These are phyloP conservation scores for Boechera divaricarpa DNA, from an alignment of 345 rosid genomes.

Conservation along the genomic window DNA sequence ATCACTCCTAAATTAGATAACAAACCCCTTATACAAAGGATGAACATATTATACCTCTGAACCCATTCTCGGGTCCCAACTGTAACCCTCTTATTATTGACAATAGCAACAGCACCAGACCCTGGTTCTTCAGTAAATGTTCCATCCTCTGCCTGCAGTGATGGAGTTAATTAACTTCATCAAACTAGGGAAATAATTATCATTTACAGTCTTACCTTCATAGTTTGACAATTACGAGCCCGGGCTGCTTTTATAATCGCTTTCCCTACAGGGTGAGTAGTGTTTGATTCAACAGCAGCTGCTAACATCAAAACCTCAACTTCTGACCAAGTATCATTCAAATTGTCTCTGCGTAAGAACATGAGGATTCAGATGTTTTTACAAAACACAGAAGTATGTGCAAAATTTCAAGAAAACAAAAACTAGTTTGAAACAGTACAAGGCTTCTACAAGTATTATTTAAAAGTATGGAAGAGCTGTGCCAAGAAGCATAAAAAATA, in stretches of 20 bases:
- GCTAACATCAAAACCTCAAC: conserved; percentile 80
- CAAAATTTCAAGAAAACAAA: conserved; percentile 13
- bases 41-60: conserved; percentile 58
- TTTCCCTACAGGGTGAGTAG: conserved; percentile 93
- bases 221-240: conserved; percentile 51
- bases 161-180: conserved; percentile 23
- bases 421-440: conserved; percentile 2
- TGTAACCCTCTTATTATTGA: conserved; percentile 70
- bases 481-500: not conserved
- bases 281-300: conserved; percentile 91
- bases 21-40: conserved; percentile 7
- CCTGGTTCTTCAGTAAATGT: conserved; percentile 95
- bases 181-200: not conserved
- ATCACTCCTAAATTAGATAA: conserved; percentile 7
- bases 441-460: not conserved
- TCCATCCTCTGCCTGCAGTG: conserved; percentile 71
- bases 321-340: conserved; percentile 57
- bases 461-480: not conserved
- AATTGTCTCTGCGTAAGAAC: conserved; percentile 56
- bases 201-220: conserved; percentile 55
- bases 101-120: conserved; percentile 78
- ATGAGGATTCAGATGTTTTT: conserved; percentile 23
- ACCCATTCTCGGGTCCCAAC: conserved; percentile 96
- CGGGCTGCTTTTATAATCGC: conserved; percentile 88
- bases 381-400: not conserved